Conservation (phyloP, 352 stramenopile genomes). For the Phytophthora lateralis region DNA sequence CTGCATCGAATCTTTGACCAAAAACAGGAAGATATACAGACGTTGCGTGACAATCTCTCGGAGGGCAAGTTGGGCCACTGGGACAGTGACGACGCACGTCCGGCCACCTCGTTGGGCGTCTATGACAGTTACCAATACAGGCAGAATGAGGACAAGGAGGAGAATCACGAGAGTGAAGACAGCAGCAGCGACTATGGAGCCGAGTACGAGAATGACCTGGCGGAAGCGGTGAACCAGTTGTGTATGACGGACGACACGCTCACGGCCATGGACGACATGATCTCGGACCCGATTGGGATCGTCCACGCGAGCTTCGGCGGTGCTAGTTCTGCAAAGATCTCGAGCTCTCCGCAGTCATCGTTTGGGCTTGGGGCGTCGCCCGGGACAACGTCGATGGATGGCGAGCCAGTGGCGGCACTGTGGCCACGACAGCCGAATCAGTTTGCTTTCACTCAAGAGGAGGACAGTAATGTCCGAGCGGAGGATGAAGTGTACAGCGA, state of each 20-base stretch:
- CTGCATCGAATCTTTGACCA: conserved; percentile 58
- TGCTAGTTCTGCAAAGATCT: conserved; percentile 37
- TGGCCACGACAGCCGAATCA: conserved; percentile 84
- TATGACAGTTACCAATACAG: conserved; percentile 25
- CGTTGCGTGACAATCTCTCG: conserved; percentile 22
- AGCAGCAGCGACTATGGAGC: conserved; percentile 62
- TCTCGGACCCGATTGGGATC: conserved; percentile 65
- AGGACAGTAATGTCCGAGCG: conserved; percentile 58
- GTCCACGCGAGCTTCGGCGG: conserved; percentile 26
- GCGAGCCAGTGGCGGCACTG: conserved; percentile 71
- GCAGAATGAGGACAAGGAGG: conserved; percentile 22
- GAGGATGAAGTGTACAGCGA: conserved; percentile 88
- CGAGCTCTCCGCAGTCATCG: conserved; percentile 72
- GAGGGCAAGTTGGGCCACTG: conserved; percentile 29
- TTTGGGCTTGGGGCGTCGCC: conserved; percentile 67
- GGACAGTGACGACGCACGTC: conserved; percentile 15
- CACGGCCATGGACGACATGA: conserved; percentile 49
- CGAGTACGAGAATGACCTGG: conserved; percentile 76
- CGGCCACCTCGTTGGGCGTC: conserved; percentile 5
- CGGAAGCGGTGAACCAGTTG: conserved; percentile 68
- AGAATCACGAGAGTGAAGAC: conserved; percentile 23
- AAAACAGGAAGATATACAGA: conserved; percentile 15
- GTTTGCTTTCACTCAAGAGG: conserved; percentile 87
- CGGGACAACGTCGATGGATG: conserved; percentile 66
- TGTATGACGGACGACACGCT: conserved; percentile 70